These are phyloP conservation scores for Aegilops umbellulata DNA, from an alignment of 176 grass and related monocot species.

Conservation along the genomic window DNA sequence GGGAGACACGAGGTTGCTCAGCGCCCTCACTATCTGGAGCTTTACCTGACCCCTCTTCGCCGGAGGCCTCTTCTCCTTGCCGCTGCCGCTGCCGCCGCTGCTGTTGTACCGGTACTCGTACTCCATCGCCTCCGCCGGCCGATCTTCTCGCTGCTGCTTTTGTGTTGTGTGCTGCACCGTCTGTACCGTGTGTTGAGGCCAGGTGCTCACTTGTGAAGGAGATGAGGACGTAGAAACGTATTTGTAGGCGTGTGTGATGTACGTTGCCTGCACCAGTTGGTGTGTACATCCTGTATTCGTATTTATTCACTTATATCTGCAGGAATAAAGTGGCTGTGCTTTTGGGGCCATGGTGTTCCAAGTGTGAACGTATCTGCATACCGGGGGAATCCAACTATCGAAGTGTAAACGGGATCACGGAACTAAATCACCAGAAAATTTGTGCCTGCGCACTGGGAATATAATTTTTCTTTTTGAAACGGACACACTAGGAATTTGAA, in stretches of 20 bases:
- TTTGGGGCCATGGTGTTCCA: not conserved
- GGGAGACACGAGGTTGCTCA: slow-evolving; percentile 23
- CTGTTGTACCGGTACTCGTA: not conserved
- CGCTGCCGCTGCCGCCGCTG: not conserved
- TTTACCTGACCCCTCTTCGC: slow-evolving; percentile 38
- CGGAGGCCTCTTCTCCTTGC: slow-evolving; percentile 44
- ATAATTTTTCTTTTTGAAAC: too few relatives aligned
- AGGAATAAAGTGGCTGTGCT: not conserved
- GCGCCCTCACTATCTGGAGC: slow-evolving; percentile 21
- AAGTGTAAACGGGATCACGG: not conserved
- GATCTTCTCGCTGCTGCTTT: not conserved
- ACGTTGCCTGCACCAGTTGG: not conserved
- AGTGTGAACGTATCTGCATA: not conserved
- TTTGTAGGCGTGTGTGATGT: slow-evolving; percentile 2
- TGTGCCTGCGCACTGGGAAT: not conserved
- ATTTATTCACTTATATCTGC: not conserved
- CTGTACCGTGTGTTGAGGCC: not conserved
- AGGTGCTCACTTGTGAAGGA: not conserved
- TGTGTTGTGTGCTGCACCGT: slow-evolving; percentile 34
- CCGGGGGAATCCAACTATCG: too few relatives aligned
- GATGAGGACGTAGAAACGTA: not conserved
- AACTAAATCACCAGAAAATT: not conserved
- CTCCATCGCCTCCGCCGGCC: slow-evolving; percentile 5
- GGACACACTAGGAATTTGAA: too few relatives aligned
- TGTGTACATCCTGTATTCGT: not conserved